These are phyloP conservation scores for Russula sp. DNA, from an alignment of 768 basidiomycete genomes.

Conservation along the genomic window DNA sequence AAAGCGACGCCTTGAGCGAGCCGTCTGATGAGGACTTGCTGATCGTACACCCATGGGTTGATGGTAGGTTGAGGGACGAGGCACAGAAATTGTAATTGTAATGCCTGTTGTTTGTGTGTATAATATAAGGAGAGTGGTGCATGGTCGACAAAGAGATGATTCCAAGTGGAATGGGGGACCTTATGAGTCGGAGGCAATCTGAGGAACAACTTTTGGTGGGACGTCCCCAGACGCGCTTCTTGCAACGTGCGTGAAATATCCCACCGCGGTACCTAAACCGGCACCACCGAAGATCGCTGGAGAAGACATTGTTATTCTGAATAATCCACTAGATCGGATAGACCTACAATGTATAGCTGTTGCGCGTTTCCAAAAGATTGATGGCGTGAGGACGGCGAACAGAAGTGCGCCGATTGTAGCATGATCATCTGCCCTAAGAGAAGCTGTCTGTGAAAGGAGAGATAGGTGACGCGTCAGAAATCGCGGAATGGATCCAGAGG, in stretches of 20 bases:
- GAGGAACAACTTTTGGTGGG: conserved; percentile 37
- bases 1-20: conserved; percentile 7
- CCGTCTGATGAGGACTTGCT: conserved; percentile 28
- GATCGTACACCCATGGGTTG: conserved; percentile 31
- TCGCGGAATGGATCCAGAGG: background rate
- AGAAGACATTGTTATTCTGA: conserved; percentile 1
- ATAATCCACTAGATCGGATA: background rate
- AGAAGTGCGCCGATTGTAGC: conserved; percentile 68
- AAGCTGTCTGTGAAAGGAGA: conserved; percentile 40
- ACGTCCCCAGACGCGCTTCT: conserved; percentile 50
- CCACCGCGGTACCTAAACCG: conserved; percentile 57
- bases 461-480: background rate
- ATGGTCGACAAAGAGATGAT: background rate
- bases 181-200: conserved; percentile 24
- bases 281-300: conserved; percentile 69
- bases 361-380: conserved; percentile 68
- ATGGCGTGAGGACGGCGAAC: conserved; percentile 56
- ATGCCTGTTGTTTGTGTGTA: background rate
- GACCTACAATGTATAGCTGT: conserved; percentile 51
- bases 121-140: background rate
- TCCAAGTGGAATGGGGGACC: background rate
- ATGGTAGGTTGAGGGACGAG: conserved; percentile 34
- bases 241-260: conserved; percentile 51
- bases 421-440: conserved; percentile 64
- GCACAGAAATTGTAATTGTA: conserved; percentile 29